These are phyloP conservation scores for Hemileccinum hortonii DNA, from an alignment of 1,284 basidiomycete genomes.

Conservation along the genomic window DNA sequence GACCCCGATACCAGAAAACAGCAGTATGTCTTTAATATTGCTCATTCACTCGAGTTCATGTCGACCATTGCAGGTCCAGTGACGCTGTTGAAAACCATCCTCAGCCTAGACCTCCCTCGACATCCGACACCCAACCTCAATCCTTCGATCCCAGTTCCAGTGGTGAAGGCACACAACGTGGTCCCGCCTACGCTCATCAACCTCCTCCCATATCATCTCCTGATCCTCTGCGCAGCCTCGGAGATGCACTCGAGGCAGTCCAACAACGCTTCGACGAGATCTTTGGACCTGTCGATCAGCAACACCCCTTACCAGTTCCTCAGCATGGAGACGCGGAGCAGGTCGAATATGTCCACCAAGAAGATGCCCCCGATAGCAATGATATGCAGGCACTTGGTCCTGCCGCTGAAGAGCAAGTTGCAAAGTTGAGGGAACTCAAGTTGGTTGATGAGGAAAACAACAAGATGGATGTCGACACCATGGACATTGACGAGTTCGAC, in stretches of 20 bases:
- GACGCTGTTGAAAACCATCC: slow-evolving; percentile 11
- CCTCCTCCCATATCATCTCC: slow-evolving; percentile 36
- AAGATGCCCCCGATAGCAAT: slow-evolving; percentile 59
- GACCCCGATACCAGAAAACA: slow-evolving; percentile 24
- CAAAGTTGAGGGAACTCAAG: slow-evolving; percentile 79
- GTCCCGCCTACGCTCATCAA: slow-evolving; percentile 42
- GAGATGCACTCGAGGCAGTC: slow-evolving; percentile 86
- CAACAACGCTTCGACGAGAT: slow-evolving; percentile 86
- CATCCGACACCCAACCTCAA: slow-evolving; percentile 17
- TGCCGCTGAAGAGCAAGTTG: slow-evolving; percentile 79
- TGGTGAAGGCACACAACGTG: slow-evolving; percentile 45
- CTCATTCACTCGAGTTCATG: background rate
- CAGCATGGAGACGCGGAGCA: slow-evolving; percentile 41
- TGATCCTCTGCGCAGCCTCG: slow-evolving; percentile 80
- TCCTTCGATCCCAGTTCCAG: slow-evolving; percentile 37
- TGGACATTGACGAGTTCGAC: slow-evolving; percentile 47
- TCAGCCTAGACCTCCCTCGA: slow-evolving; percentile 3
- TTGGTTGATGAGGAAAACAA: slow-evolving; percentile 63
- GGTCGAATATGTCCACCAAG: slow-evolving; percentile 71
- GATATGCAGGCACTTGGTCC: slow-evolving; percentile 91
- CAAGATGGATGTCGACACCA: slow-evolving; percentile 33
- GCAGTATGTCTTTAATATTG: slow-evolving; percentile 27
- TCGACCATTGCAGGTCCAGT: slow-evolving; percentile 5
- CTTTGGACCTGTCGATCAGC: slow-evolving; percentile 48
- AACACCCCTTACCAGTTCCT: slow-evolving; percentile 15